Conservation (phyloP, 306 rosid species). For the Dryas drummondii region DNA sequence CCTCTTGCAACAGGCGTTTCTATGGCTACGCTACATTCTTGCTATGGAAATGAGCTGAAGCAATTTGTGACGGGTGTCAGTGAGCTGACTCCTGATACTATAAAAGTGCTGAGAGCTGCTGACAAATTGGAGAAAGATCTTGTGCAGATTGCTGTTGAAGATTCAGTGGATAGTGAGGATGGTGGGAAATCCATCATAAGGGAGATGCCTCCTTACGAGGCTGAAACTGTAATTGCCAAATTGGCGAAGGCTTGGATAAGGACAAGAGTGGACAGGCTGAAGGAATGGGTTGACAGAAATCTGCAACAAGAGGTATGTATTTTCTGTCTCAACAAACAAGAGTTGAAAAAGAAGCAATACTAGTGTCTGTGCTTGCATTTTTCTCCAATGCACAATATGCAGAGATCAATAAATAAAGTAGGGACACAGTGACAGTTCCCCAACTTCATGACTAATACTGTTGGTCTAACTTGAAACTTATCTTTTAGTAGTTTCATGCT, state of each 20-base stretch:
- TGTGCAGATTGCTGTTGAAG: constrained; percentile 93
- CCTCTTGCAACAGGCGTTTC: constrained; percentile 86
- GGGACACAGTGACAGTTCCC: neutral
- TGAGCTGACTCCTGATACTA: constrained; percentile 79
- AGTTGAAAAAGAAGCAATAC: neutral
- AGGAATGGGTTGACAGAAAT: constrained; percentile 82
- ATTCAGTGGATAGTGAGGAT: constrained; percentile 91
- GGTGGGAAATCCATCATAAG: constrained; percentile 88
- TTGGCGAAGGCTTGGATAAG: constrained; percentile 82
- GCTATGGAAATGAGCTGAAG: constrained; percentile 80
- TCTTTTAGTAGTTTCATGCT: constrained; percentile 14
- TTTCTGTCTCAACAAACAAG: neutral
- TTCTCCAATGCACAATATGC: neutral
- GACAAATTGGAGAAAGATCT: constrained; percentile 95
- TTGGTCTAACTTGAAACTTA: neutral
- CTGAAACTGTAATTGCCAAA: constrained; percentile 65
- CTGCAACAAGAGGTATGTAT: constrained; percentile 75
- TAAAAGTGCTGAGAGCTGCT: constrained; percentile 79
- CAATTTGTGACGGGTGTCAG: constrained; percentile 51
- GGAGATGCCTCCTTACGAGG: constrained; percentile 98
- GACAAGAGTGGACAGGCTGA: constrained; percentile 77
- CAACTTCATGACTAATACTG: neutral
- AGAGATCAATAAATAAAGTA: neutral
- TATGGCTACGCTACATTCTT: constrained; percentile 81
- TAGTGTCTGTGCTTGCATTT: neutral